Evolutionary conservation across 2,329 filamentous ascomycete species (phyloP), one percentile per base, ranked within the genome.

Genomic region (Monosporascus sp.): DNA sequence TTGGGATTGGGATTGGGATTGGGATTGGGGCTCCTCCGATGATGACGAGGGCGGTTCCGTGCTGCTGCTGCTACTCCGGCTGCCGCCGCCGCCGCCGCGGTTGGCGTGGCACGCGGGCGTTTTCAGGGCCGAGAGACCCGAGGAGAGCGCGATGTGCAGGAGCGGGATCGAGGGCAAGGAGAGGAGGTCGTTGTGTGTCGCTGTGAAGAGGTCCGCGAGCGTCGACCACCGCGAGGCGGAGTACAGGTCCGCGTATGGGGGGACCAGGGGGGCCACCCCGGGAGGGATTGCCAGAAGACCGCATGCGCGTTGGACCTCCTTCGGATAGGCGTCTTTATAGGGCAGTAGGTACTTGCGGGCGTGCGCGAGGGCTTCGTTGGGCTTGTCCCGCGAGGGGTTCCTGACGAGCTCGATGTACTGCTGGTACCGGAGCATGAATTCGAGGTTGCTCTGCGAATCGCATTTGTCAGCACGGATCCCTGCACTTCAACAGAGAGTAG

Each of bases 351-450:
- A 87, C 69, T 90, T 96, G 66, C 85, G 87, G 26, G 91, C 91
- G 73, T 97, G 90, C 24, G 79, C 70, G 57, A 91, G 88, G 14
- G 92, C 91, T 58, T 97, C 91, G 48, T 85, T 72, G 45, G 88
- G 77, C 65, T 87, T 91, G 7, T 74, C 68, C 17, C 56, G 76
- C 5, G 85, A 78, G 51, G 82, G 82, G 40, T 79, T 83, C 55
- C 93, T 81, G 55, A 96, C 84, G 56, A 97, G 79, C 71, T 97
- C 94, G 63, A 97, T 92, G 69, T 92, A 97, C 69, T 97, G 92
- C 70, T 99, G 94, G 64, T 95, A 80, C 14, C 94, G 86, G 44
- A 99, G 81, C 78, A 96, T 90, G 66, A 96, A 96, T 71, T 99
- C 94, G 17, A 99, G 81, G 60, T 88, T 89, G 65, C 56, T 60